phyloP scores from a whole-genome alignment of 352 stramenopile species.

The Phytophthora aleatoria region DNA sequence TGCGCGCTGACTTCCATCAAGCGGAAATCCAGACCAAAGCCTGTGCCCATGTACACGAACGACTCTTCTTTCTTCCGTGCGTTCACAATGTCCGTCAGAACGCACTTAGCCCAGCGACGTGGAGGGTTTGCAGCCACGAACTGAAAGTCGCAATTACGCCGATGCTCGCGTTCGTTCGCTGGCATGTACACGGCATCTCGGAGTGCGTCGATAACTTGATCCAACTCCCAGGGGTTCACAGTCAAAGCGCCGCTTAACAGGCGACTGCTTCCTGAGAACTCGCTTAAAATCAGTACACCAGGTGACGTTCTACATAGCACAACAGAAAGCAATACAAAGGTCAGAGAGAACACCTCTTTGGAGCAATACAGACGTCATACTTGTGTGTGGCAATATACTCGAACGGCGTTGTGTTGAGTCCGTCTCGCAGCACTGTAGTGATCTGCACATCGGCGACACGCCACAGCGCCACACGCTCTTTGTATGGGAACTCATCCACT shows the following conservation, averaged over 20 bases:
- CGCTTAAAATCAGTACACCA: conserved; percentile 95
- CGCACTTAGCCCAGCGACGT: conserved; percentile 71
- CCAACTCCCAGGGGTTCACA: conserved; percentile 97
- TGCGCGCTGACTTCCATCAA: conserved; percentile 95
- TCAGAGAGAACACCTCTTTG: not conserved
- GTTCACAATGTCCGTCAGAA: conserved; percentile 80
- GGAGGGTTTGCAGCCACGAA: conserved; percentile 75
- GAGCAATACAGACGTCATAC: conserved; percentile 24
- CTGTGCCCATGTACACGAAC: conserved; percentile 90
- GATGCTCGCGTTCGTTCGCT: conserved; percentile 68
- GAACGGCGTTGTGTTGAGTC: conserved; percentile 82
- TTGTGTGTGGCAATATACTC: conserved; percentile 86
- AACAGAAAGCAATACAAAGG: not conserved
- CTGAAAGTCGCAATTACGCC: conserved; percentile 78
- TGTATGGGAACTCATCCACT: conserved; percentile 69
- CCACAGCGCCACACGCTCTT: conserved; percentile 77
- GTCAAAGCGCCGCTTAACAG: conserved; percentile 95
- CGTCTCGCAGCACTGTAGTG: conserved; percentile 74
- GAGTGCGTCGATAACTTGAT: conserved; percentile 74
- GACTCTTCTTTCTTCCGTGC: conserved; percentile 79
- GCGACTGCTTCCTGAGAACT: conserved; percentile 96
- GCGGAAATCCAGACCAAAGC: conserved; percentile 96
- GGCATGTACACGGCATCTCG: conserved; percentile 80
- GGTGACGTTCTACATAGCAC: conserved; percentile 48
- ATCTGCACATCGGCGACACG: conserved; percentile 78